Evolutionary conservation across 140 eudicot genomes (phyloP), one percentile per base, ranked within the genome.

Genomic region (Stevia rebaudiana): DNA sequence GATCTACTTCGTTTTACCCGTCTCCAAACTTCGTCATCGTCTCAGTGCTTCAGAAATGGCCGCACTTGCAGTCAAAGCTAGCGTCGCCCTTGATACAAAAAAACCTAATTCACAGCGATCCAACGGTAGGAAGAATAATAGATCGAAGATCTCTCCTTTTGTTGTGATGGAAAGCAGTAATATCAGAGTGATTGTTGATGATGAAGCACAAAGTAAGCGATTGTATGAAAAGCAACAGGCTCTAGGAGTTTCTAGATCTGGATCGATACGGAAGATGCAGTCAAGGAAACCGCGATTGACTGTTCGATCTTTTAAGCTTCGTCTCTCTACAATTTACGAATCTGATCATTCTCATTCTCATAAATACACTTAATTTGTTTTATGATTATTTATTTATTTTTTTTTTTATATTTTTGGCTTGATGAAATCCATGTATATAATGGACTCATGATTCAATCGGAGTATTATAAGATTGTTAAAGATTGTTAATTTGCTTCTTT

Each of bases 41-140:
- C 80, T 88, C 11, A 44, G 64, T 13, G 94, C 89, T 0, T 75
- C 92, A 3, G 95, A 88, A 51, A 88, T 88, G 95, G 94, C 94
- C 0, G 87, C 94, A 9, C 69, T 87, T 0, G 95, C 95, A 3
- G 95, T 87, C 5, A 87, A 82, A 70, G 95, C 95, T 21, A 81
- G 94, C 74, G 67, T 57, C 21, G 96, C 96, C 8, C 76, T 87
- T 2, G 65, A 67, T 3, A 16, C 33, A 51, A 5, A 71, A 71
- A 36, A 36, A 62, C 0, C 70, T 3, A 33, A 3, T 40, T 31
- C 59, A 13, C 55, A 11, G 21, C 3, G 35, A 62, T 11, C 67
- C 1, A 51, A 9, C 3, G 10, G 23, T 10, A 1, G 12, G 6
- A 58, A 28, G 9, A 58, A 28, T n/a, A 73, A 62, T 0, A 57